These are phyloP conservation scores for Immersiporthe knoxdaviesiana DNA, from an alignment of 2,329 filamentous ascomycete species.

Conservation along the genomic window DNA sequence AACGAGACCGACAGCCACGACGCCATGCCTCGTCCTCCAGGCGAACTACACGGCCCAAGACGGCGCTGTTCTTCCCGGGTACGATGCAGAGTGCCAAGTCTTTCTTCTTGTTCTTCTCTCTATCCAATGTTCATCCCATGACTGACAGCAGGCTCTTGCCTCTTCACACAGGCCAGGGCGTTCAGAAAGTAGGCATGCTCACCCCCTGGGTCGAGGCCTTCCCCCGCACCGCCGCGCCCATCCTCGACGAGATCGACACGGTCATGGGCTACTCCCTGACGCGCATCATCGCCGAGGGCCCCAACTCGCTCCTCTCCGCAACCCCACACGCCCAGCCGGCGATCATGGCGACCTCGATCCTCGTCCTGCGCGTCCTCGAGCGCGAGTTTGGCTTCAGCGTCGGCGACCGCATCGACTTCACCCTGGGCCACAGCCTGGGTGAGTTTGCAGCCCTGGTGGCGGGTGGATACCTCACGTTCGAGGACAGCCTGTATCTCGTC, in stretches of 20 bases:
- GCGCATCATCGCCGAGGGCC: conserved; percentile 76
- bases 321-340: conserved; percentile 92
- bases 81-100: conserved; percentile 28
- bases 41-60: conserved; percentile 42
- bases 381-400: conserved; percentile 79
- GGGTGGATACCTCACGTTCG: conserved; percentile 76
- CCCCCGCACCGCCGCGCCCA: conserved; percentile 72
- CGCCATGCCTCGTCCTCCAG: conserved; percentile 22
- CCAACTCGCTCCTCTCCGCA: conserved; percentile 74
- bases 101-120: background rate
- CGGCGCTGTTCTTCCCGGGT: conserved; percentile 66
- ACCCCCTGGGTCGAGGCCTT: conserved; percentile 86
- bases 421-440: conserved; percentile 86
- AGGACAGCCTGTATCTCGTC: conserved; percentile 78
- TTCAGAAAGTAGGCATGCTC: conserved; percentile 87
- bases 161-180: conserved; percentile 72
- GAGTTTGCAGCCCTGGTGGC: conserved; percentile 92
- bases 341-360: conserved; percentile 92
- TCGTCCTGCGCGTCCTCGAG: conserved; percentile 87
- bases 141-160: background rate
- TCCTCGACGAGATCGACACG: conserved; percentile 84
- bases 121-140: background rate
- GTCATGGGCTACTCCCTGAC: conserved; percentile 76
- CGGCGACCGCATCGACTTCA: conserved; percentile 73
- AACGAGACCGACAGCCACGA: conserved; percentile 2